phyloP scores from a whole-genome alignment of 768 basidiomycete genomes.

The Lyophyllum shimeji region DNA sequence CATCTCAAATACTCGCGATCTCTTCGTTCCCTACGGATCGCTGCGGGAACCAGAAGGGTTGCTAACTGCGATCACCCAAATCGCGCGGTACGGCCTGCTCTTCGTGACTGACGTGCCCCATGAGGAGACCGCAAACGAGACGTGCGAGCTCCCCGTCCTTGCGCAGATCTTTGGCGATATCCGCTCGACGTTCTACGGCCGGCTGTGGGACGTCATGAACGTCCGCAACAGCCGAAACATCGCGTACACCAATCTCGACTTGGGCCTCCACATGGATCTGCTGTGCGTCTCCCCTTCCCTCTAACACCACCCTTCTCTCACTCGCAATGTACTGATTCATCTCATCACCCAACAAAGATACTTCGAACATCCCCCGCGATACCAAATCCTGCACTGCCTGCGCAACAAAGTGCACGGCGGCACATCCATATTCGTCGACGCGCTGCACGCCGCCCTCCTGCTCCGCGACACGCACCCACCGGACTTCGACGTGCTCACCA shows the following conservation, averaged over 20 bases:
- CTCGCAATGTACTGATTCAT: background rate
- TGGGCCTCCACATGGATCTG: conserved; percentile 92
- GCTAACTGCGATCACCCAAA: conserved; percentile 62
- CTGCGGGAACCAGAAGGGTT: conserved; percentile 47
- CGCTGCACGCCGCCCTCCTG: conserved; percentile 57
- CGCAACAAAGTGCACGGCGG: conserved; percentile 85
- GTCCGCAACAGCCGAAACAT: conserved; percentile 79
- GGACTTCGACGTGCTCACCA: conserved; percentile 58
- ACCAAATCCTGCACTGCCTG: conserved; percentile 90
- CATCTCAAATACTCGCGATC: conserved; percentile 28
- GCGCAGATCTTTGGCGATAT: conserved; percentile 73
- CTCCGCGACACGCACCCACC: conserved; percentile 47
- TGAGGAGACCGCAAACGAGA: conserved; percentile 51
- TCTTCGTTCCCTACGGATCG: conserved; percentile 57
- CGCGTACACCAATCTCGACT: conserved; percentile 88
- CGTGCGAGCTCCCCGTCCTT: conserved; percentile 68
- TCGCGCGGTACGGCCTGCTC: conserved; percentile 70
- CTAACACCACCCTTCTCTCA: too few relatives aligned
- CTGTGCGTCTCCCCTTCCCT: conserved; percentile 58
- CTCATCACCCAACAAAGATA: conserved; percentile 55
- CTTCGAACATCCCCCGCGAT: conserved; percentile 87
- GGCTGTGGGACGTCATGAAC: conserved; percentile 85
- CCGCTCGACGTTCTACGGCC: conserved; percentile 87
- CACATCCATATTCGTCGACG: conserved; percentile 84
- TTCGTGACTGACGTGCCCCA: conserved; percentile 73